These are phyloP conservation scores for Phytophthora macrochlamydospora DNA, from an alignment of 352 stramenopile genomes.

Conservation along the genomic window DNA sequence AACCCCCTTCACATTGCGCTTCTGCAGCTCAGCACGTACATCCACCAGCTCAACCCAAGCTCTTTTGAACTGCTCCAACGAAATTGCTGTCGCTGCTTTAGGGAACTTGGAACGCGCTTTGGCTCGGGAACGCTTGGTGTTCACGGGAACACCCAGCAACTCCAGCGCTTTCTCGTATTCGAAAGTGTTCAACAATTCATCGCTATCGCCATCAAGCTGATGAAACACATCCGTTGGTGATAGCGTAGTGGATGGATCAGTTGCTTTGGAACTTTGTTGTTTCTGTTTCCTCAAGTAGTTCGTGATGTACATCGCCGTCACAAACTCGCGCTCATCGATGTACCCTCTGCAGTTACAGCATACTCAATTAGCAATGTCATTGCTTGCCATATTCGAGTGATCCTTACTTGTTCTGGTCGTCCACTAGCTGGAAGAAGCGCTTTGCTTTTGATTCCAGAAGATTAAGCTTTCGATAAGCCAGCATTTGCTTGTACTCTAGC, in stretches of 20 bases:
- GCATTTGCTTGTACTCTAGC: conserved; percentile 83
- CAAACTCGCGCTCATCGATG: conserved; percentile 78
- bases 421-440: conserved; percentile 72
- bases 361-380: neutral
- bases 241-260: conserved; percentile 20
- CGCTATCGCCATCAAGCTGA: conserved; percentile 62
- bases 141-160: conserved; percentile 39
- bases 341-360: conserved; percentile 40
- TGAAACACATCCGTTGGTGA: conserved; percentile 67
- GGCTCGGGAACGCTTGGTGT: conserved; percentile 17
- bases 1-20: conserved; percentile 25
- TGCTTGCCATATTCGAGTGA: too few relatives aligned
- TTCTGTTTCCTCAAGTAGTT: conserved; percentile 56
- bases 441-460: conserved; percentile 72
- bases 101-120: conserved; percentile 41
- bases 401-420: conserved; percentile 74
- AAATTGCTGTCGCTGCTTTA: conserved; percentile 35
- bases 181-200: conserved; percentile 64
- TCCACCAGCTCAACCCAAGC: conserved; percentile 63
- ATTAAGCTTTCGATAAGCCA: conserved; percentile 68
- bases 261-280: neutral
- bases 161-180: conserved; percentile 72
- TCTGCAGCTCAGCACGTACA: conserved; percentile 44
- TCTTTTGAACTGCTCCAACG: conserved; percentile 58
- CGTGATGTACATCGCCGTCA: conserved; percentile 75